Evolutionary conservation across 139 green algal species (phyloP).

Genomic region (Protoeuglena noctilucae): DNA sequence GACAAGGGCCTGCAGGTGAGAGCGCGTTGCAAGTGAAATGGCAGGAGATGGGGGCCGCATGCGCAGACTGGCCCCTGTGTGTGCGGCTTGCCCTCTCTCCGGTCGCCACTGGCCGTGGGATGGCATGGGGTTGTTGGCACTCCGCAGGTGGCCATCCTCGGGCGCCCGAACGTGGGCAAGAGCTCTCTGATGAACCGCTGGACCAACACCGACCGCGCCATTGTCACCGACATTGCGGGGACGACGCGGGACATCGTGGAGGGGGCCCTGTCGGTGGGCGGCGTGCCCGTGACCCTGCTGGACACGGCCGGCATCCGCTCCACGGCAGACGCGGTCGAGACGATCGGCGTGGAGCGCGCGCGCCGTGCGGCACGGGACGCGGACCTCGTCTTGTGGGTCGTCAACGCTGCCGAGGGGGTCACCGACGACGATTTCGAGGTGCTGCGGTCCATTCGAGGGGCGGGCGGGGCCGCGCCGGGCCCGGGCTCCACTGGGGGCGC

Average conservation of each 20-base stretch:
- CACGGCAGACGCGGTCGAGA: constrained; percentile 59
- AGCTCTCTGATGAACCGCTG: constrained; percentile 80
- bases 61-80: too few species aligned
- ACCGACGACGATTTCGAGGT: constrained; percentile 44
- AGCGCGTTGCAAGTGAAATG: too few species aligned
- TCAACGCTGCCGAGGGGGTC: constrained; percentile 39
- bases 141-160: constrained; percentile 74
- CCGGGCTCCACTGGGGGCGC: too few species aligned
- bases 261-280: constrained; percentile 48
- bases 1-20: constrained; percentile 40
- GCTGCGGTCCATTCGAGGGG: constrained; percentile 28
- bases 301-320: constrained; percentile 84
- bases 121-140: too few species aligned
- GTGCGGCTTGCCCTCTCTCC: too few species aligned
- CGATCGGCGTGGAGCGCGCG: constrained; percentile 56
- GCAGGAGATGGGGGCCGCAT: too few species aligned
- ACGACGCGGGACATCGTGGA: constrained; percentile 93
- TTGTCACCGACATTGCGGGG: constrained; percentile 82
- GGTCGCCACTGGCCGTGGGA: too few species aligned
- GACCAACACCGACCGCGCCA: constrained; percentile 62
- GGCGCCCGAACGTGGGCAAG: constrained; percentile 93
- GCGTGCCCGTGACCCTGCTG: constrained; percentile 76
- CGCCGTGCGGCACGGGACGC: constrained; percentile 32
- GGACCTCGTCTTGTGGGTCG: constrained; percentile 74
- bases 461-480: constrained; percentile 17